Base-by-base conservation (phyloP, 306 rosid species). In the Fragaria vesca region DNA sequence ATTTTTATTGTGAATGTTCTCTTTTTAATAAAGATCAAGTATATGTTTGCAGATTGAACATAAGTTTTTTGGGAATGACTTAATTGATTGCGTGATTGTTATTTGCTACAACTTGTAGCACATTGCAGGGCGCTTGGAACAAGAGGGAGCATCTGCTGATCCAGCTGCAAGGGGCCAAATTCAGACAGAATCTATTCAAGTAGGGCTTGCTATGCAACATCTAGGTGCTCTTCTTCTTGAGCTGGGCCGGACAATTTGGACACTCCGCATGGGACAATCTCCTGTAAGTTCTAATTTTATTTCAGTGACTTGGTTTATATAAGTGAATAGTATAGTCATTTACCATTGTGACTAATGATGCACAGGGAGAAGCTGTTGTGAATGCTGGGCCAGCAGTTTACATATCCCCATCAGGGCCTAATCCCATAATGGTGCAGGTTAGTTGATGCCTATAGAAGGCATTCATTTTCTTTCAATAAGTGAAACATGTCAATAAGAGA, bases 401-500 rank as follows among this genome's bases (percentile, higher is more conserved):
- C 80, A 89, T 96, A 63, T 96, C 99, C 68, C 93, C 98, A 38
- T 83, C 90, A 65, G 99, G 99, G 70, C 99, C 99, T 68, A 96
- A 93, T 88, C 98, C 99, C 69, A 85, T 96, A 62, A 93, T 96
- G 99, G 99, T 85, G 82, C 99, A 96, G 99, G 99, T 96, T 84
- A 71, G 96, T 77, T 77, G 71, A 73, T 80, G 57, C 61, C 21
- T 76, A 65, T 68, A 21, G 42, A 32, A 61, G 21, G 75, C 26
- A 68, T 16, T 71, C 16, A 16, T 58, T 48, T 42, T 55, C 48
- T 78, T 54, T 58, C 30, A 43, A 60, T 51, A 38, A 36, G 61
- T 38, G 52, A 11, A 50, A 17, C 47, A 28, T 30, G 8, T 43
- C 3, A 57, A 38, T 57, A 60, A 73, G 12, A 55, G 7, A n/a